Percentiles rank a stretch among this genome's conserved stretches.
These are phyloP conservation scores for Diaporthe citri DNA, from an alignment of 2,329 filamentous ascomycete genomes.

Conservation along the genomic window DNA sequence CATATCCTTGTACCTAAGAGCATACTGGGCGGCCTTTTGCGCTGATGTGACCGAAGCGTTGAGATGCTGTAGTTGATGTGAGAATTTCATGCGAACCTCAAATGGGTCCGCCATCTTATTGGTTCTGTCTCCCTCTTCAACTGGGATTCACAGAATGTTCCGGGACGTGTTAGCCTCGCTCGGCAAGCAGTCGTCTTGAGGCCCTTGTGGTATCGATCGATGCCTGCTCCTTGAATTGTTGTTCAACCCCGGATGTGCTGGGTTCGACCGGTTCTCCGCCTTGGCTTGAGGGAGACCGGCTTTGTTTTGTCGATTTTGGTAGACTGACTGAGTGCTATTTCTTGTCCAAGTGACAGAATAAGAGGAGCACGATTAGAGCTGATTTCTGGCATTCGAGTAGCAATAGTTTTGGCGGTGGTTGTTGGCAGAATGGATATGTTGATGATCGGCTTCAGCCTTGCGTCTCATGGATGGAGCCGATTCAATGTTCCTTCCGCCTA, in stretches of 20 bases:
- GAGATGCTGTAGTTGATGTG: slow-evolving; percentile 86
- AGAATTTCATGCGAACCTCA: slow-evolving; percentile 98
- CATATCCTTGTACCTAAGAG: slow-evolving; percentile 92
- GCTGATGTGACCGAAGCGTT: slow-evolving; percentile 91
- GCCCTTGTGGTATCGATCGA: neutral
- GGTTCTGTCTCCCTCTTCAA: neutral
- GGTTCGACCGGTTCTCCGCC: neutral
- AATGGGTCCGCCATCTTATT: slow-evolving; percentile 81
- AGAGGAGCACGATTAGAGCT: neutral
- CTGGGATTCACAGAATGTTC: neutral
- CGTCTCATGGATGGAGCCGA: neutral
- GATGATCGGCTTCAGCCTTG: slow-evolving; percentile 8
- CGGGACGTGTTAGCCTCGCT: too few relatives aligned
- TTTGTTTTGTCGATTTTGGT: neutral
- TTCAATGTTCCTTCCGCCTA: neutral
- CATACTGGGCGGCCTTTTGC: slow-evolving; percentile 94
- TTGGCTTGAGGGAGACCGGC: neutral
- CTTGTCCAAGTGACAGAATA: neutral
- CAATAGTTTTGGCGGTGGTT: neutral
- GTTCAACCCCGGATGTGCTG: neutral
- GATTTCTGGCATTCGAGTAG: neutral
- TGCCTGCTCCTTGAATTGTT: neutral
- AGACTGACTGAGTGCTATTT: neutral
- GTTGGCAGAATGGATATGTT: neutral
- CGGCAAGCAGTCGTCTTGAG: neutral